Evolutionary conservation across 306 rosid genomes (phyloP).

Genomic region (Citrullus amarus): DNA sequence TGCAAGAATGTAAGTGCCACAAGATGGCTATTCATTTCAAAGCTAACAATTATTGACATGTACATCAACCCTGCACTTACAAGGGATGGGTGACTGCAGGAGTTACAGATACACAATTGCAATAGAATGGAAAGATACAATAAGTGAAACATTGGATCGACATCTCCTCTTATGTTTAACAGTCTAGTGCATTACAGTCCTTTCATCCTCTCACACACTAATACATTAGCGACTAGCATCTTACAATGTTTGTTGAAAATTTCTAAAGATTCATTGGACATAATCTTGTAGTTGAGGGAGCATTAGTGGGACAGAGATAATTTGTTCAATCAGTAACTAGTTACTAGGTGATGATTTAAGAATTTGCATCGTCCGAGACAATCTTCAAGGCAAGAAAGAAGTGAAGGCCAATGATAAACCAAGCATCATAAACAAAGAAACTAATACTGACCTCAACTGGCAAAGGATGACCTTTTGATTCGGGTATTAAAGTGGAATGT

Average conservation of each 20-base stretch:
- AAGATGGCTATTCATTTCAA: not conserved
- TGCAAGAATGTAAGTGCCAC: not conserved
- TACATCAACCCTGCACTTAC: not conserved
- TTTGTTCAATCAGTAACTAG: not conserved
- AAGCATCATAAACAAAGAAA: not conserved
- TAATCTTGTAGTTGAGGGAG: not conserved
- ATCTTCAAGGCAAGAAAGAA: not conserved
- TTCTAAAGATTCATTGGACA: not conserved
- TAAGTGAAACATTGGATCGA: not conserved
- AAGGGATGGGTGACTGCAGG: not conserved
- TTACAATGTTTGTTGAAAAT: not conserved
- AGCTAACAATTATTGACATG: not conserved
- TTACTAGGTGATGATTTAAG: not conserved
- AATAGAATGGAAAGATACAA: not conserved
- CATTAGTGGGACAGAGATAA: not conserved
- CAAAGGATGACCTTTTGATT: constrained; percentile 21
- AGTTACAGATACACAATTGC: not conserved
- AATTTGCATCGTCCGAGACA: not conserved
- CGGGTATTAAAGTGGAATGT: constrained; percentile 24
- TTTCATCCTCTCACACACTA: not conserved
- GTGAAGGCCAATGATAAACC: not conserved
- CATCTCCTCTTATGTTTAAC: not conserved
- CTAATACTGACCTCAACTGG: constrained; percentile 42
- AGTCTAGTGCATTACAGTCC: not conserved
- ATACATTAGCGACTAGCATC: not conserved